Evolutionary conservation across 176 grass and related monocot genomes (phyloP).

Genomic region (Guadua angustifolia): DNA sequence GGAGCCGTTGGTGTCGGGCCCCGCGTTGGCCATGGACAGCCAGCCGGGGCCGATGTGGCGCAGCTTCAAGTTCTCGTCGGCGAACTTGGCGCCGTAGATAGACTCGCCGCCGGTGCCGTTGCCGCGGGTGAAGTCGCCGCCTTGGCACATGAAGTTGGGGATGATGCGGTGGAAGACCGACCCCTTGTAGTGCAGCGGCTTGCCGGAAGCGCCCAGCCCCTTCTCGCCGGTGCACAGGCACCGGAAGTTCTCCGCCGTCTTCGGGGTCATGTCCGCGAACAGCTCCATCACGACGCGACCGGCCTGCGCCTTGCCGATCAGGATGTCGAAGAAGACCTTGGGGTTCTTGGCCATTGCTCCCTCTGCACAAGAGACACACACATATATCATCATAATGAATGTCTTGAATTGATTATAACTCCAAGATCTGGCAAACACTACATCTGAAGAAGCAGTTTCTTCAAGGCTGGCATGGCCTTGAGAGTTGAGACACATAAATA

Average conservation of each 20-base stretch:
- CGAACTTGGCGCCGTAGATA: constrained; percentile 75
- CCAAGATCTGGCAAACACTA: neutral
- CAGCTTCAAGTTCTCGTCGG: constrained; percentile 65
- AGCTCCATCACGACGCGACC: constrained; percentile 75
- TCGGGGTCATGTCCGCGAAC: constrained; percentile 60
- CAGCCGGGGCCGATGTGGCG: constrained; percentile 62
- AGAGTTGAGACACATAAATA: too few species aligned
- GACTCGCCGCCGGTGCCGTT: constrained; percentile 81
- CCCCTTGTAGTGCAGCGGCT: constrained; percentile 74
- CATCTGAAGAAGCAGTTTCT: neutral
- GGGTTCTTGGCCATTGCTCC: constrained; percentile 64
- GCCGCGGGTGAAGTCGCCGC: constrained; percentile 79
- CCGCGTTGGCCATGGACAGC: constrained; percentile 81
- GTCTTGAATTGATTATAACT: neutral
- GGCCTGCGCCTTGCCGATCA: constrained; percentile 62
- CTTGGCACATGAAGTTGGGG: constrained; percentile 83
- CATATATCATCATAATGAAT: neutral
- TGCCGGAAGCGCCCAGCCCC: constrained; percentile 55
- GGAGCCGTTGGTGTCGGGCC: constrained; percentile 70
- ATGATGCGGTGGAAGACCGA: constrained; percentile 76
- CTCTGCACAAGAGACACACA: neutral
- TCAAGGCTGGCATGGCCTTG: neutral
- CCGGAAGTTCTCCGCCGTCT: constrained; percentile 75
- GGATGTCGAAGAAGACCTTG: constrained; percentile 82
- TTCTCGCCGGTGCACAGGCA: constrained; percentile 74